These are phyloP conservation scores for Chlamydomonas sp. DNA, from an alignment of 139 green algal species.

Conservation along the genomic window DNA sequence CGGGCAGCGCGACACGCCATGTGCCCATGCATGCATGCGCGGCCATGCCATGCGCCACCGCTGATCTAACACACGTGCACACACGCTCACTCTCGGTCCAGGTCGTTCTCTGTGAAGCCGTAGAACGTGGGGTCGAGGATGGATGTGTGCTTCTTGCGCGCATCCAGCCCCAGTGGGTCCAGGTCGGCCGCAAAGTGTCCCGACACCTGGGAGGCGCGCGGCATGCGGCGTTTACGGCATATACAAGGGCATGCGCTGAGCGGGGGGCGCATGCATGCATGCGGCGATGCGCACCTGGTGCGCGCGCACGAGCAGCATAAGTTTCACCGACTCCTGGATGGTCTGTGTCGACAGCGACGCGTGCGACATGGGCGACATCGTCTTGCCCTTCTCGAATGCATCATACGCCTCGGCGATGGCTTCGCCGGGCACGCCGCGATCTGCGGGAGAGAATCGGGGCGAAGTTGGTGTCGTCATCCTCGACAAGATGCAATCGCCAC, in stretches of 20 bases:
- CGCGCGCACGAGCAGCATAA: conserved; percentile 86
- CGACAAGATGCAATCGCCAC: no score
- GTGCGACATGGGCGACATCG: conserved; percentile 51
- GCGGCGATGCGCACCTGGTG: conserved; percentile 85
- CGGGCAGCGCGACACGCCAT: no score
- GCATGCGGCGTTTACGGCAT: background rate
- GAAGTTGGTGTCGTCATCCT: no score
- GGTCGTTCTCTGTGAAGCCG: conserved; percentile 87
- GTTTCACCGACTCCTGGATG: conserved; percentile 89
- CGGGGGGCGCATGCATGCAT: no score
- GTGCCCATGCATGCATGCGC: background rate
- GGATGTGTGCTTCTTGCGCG: conserved; percentile 33
- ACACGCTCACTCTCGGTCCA: conserved; percentile 83
- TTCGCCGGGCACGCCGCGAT: conserved; percentile 69
- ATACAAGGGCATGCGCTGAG: background rate
- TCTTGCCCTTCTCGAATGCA: conserved; percentile 64
- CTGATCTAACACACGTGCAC: background rate
- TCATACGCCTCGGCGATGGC: conserved; percentile 82
- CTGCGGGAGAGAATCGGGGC: no score
- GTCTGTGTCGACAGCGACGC: conserved; percentile 80
- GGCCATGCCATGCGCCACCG: background rate
- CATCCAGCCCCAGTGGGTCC: conserved; percentile 82
- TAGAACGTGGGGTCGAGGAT: conserved; percentile 85
- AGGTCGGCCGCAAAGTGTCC: conserved; percentile 78
- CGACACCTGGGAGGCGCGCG: conserved; percentile 58